phyloP scores from a whole-genome alignment of 345 rosid genomes.

The Fremontodendron californicum region DNA sequence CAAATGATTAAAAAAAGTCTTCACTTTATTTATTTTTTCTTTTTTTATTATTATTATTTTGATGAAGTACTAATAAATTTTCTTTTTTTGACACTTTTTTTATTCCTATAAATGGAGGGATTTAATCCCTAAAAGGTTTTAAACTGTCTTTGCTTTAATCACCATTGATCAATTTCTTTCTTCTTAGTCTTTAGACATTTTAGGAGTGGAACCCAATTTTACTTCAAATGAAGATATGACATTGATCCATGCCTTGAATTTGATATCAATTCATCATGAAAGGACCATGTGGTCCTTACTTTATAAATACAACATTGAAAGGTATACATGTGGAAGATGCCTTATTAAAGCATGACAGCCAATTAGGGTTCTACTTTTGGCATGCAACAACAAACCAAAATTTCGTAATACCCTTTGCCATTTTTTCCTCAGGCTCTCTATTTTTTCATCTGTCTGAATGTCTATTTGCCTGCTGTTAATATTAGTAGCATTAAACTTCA shows the following conservation, averaged over 20 bases:
- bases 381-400: not conserved
- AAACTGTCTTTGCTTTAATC: not conserved
- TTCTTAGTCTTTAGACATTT: not conserved
- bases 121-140: not conserved
- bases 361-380: not conserved
- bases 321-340: not conserved
- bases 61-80: not conserved
- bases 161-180: not conserved
- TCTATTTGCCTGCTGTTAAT: not conserved
- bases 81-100: not conserved
- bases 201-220: not conserved
- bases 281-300: not conserved
- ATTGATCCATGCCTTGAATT: not conserved
- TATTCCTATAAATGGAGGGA: not conserved
- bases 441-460: not conserved
- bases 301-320: not conserved
- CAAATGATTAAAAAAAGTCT: too few species aligned
- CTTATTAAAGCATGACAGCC: not conserved
- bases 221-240: not conserved
- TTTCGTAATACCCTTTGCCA: not conserved
- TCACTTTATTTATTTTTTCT: not conserved
- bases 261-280: not conserved
- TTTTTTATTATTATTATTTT: not conserved
- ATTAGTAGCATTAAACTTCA: not conserved
- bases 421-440: not conserved